phyloP scores from a whole-genome alignment of 176 grass and related monocot species.

The Rhynchospora breviuscula region DNA sequence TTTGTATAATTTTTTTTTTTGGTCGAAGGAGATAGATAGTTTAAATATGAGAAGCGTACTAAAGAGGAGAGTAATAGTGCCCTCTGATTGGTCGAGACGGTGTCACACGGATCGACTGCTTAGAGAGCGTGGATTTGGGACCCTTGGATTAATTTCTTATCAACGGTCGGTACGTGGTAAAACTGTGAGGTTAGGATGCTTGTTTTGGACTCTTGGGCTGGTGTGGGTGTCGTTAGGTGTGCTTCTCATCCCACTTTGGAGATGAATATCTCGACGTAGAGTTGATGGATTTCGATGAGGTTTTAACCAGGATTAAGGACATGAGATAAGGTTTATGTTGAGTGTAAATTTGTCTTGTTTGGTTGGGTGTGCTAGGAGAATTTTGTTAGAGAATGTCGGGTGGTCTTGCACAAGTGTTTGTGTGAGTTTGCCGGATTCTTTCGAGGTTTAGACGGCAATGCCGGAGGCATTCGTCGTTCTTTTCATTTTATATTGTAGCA shows the following conservation, averaged over 20 bases:
- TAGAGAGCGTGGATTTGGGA: background rate
- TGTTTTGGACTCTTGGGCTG: background rate
- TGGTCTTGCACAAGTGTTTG: conserved; percentile 26
- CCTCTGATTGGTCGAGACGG: conserved; percentile 30
- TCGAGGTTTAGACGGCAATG: background rate
- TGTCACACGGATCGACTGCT: conserved; percentile 40
- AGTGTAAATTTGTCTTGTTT: background rate
- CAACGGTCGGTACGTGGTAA: background rate
- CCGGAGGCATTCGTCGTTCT: background rate
- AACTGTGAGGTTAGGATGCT: background rate
- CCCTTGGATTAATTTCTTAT: conserved; percentile 10
- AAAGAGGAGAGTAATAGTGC: background rate
- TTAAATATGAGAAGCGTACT: conserved; percentile 41
- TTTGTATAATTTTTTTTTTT: background rate
- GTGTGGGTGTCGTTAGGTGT: conserved; percentile 22
- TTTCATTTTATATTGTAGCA: background rate
- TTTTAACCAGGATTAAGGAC: background rate
- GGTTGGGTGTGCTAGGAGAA: conserved; percentile 13
- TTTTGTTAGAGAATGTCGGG: conserved; percentile 13
- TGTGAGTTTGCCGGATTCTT: conserved; percentile 23
- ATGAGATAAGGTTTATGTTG: conserved; percentile 22
- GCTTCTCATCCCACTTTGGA: conserved; percentile 36
- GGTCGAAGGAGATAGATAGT: background rate
- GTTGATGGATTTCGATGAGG: background rate
- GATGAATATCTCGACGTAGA: background rate